These are phyloP conservation scores for Globisporangium iwayamae DNA, from an alignment of 352 stramenopile genomes.

Conservation along the genomic window DNA sequence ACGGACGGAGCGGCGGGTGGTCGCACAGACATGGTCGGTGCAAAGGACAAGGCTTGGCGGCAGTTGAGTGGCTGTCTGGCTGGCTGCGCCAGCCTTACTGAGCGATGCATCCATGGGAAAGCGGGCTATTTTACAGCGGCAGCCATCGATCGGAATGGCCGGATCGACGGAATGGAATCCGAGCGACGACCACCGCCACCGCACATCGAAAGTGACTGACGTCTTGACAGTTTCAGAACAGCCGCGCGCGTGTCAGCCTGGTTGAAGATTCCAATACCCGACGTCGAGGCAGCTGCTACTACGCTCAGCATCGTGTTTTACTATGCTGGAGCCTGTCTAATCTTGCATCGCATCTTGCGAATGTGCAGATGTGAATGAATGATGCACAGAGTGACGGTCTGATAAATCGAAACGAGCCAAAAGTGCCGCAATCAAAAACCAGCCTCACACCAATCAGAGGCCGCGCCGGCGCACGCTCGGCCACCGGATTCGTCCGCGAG, in stretches of 20 bases:
- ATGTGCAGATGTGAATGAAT: not conserved
- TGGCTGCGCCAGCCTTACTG: too few species aligned
- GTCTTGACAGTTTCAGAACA: not conserved
- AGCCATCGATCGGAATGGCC: not conserved
- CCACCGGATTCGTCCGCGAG: constrained; percentile 1
- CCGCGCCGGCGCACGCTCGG: not conserved
- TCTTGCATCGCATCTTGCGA: not conserved
- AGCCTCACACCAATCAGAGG: not conserved
- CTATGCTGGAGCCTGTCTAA: not conserved
- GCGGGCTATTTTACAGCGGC: too few species aligned
- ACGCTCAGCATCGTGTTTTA: not conserved
- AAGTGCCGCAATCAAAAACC: not conserved
- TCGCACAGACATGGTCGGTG: too few species aligned
- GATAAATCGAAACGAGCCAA: not conserved
- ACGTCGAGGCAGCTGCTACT: not conserved
- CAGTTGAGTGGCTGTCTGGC: too few species aligned
- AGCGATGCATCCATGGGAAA: too few species aligned
- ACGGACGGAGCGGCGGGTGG: too few species aligned
- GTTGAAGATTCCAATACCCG: not conserved
- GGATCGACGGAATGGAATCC: constrained; percentile 3
- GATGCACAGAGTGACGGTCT: not conserved
- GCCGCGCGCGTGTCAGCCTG: too few species aligned
- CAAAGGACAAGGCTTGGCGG: too few species aligned
- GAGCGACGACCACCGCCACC: not conserved
- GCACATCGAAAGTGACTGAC: too few species aligned